Evolutionary conservation across 2,329 filamentous ascomycete species (phyloP).

Genomic region (Penicillium expansum): DNA sequence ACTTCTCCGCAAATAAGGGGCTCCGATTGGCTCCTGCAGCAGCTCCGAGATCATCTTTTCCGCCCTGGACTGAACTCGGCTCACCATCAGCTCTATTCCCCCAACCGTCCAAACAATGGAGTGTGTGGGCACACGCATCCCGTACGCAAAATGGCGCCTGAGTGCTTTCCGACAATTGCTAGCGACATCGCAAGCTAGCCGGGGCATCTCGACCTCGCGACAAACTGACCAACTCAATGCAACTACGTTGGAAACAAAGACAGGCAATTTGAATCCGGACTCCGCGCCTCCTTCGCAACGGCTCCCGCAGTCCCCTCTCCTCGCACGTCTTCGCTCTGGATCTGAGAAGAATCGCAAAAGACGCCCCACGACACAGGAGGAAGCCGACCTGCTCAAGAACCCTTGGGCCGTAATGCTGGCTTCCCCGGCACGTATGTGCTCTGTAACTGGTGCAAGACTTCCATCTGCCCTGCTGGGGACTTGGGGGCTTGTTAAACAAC

Average conservation of each 20-base stretch:
- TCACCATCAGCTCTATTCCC: neutral
- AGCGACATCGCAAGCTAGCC: neutral
- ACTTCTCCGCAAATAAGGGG: constrained; percentile 17
- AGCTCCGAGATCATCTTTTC: constrained; percentile 10
- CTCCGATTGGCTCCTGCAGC: constrained; percentile 16
- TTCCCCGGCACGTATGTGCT: constrained; percentile 37
- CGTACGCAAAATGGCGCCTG: constrained; percentile 36
- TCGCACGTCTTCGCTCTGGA: constrained; percentile 23
- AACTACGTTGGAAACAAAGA: neutral
- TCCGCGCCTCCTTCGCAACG: constrained; percentile 28
- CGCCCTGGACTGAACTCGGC: neutral
- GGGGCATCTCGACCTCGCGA: constrained; percentile 16
- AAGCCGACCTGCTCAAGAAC: constrained; percentile 34
- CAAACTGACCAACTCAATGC: neutral
- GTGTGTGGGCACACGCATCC: constrained; percentile 23
- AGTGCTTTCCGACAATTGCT: constrained; percentile 25
- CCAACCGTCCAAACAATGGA: constrained; percentile 24
- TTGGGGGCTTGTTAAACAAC: constrained; percentile 37
- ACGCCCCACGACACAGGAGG: constrained; percentile 24
- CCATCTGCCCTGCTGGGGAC: constrained; percentile 35
- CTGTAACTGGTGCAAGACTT: constrained; percentile 31
- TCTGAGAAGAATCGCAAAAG: constrained; percentile 26
- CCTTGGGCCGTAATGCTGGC: constrained; percentile 43
- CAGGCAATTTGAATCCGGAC: neutral
- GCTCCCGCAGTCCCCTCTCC: constrained; percentile 38